phyloP scores from a whole-genome alignment of 2,329 filamentous ascomycete genomes.

The Penicillium sp. region DNA sequence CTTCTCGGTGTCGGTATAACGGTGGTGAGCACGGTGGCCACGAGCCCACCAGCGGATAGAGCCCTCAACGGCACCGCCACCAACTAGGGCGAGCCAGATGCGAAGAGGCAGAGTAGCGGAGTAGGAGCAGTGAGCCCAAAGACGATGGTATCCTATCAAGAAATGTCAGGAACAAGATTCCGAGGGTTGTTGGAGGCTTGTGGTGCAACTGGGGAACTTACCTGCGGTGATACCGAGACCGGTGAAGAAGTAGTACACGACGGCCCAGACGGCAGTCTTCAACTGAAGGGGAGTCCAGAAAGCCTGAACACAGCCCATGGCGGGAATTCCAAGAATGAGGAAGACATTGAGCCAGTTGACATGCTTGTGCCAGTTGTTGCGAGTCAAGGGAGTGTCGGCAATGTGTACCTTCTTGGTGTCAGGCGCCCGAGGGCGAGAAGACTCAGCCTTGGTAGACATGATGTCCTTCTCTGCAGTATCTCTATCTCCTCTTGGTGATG shows the following conservation, averaged over 20 bases:
- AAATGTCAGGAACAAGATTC: conserved; percentile 5
- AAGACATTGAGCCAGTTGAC: conserved; percentile 84
- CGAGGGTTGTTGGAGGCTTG: neutral
- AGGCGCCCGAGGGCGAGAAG: conserved; percentile 36
- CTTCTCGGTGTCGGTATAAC: conserved; percentile 91
- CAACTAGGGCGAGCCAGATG: conserved; percentile 80
- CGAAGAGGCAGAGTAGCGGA: conserved; percentile 75
- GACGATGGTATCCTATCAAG: conserved; percentile 70
- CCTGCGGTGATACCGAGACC: conserved; percentile 79
- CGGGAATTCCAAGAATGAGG: conserved; percentile 77
- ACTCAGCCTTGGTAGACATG: conserved; percentile 44
- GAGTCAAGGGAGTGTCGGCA: conserved; percentile 78
- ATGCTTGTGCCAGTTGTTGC: conserved; percentile 67
- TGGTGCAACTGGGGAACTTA: conserved; percentile 46
- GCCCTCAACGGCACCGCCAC: conserved; percentile 81
- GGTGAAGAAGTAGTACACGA: conserved; percentile 82
- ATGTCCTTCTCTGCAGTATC: conserved; percentile 10
- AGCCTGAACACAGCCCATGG: conserved; percentile 72
- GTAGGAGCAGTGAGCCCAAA: conserved; percentile 87
- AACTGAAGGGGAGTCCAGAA: conserved; percentile 76
- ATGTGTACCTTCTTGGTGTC: conserved; percentile 78
- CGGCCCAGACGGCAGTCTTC: conserved; percentile 73
- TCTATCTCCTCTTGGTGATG: conserved; percentile 4
- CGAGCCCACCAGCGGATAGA: conserved; percentile 89
- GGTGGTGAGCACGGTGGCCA: conserved; percentile 84